Evolutionary conservation across 2,329 filamentous ascomycete genomes (phyloP), one percentile per base, ranked within the genome.

Genomic region (Pseudocercospora macadamiae): DNA sequence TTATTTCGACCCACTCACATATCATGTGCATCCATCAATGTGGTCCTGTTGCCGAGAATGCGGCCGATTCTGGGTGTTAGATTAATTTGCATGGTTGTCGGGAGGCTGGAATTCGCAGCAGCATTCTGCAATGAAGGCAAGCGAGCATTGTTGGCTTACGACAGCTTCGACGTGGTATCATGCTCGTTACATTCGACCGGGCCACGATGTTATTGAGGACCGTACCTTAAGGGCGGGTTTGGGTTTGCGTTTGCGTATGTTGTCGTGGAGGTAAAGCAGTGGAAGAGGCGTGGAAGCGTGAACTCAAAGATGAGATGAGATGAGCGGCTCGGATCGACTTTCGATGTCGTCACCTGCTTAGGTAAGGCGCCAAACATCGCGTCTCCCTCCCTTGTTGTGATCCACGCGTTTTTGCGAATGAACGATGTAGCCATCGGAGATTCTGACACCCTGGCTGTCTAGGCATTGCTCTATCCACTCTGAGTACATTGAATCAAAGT

Each of bases 101-200:
- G 42, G 42, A 45, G 21, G 42, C 42, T 45, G 42, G 42, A 45
- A 45, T 45, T 4, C 16, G 9, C 42, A 23, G 28, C 28, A 45
- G 18, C 42, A 45, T 45, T 45, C 42, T 45, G 42, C 42, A 44
- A 44, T 44, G 39, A 44, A 19, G 23, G 6, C 39, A 44, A 44
- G 39, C 39, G 39, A 44, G 39, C 19, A 19, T 2, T 5, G 39
- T 9, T 14, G 39, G 39, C 18, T 44, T 19, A 21, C 39, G 39
- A 37, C 32, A 16, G 16, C 32, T 36, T 18, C 4, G 5, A 37
- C n/a, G n/a, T n/a, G n/a, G n/a, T n/a, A n/a, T n/a, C n/a, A n/a
- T n/a, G n/a, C n/a, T n/a, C n/a, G n/a, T n/a, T n/a, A n/a, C n/a
- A n/a, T n/a, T n/a, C n/a, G n/a, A n/a, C n/a, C n/a, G n/a, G n/a